Conservation (phyloP, 2,329 filamentous ascomycete species). For the Colletotrichum tamarilloi region DNA sequence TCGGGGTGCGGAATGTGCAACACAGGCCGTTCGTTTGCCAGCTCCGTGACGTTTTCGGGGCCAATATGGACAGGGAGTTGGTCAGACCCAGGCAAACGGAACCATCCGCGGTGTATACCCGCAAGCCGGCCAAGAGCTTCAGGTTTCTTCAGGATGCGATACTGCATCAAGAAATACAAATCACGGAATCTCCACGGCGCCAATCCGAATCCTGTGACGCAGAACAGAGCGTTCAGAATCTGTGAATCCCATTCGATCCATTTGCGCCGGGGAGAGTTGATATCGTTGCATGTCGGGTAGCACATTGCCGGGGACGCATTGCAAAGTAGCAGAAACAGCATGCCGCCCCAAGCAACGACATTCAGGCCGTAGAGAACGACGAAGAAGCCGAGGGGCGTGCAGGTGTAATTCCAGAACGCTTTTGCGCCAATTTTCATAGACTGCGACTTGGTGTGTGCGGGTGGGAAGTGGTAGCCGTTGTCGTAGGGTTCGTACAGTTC, state of each 20-base stretch:
- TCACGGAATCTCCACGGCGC: constrained; percentile 88
- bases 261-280: constrained; percentile 79
- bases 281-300: constrained; percentile 74
- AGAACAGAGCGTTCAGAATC: constrained; percentile 86
- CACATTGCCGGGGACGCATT: constrained; percentile 82
- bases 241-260: constrained; percentile 91
- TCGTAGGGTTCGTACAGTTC: constrained; percentile 41
- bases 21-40: constrained; percentile 50
- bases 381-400: constrained; percentile 80
- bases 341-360: constrained; percentile 89
- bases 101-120: constrained; percentile 81
- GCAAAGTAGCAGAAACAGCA: constrained; percentile 87
- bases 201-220: constrained; percentile 85
- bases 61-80: constrained; percentile 64
- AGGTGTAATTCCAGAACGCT: constrained; percentile 78
- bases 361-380: constrained; percentile 85
- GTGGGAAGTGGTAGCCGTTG: constrained; percentile 76
- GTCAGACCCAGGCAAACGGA: constrained; percentile 76
- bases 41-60: constrained; percentile 60
- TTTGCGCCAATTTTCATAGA: constrained; percentile 67
- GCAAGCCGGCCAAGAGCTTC: constrained; percentile 75
- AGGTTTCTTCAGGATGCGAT: constrained; percentile 63
- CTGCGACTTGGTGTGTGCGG: constrained; percentile 68
- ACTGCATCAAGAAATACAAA: constrained; percentile 77
- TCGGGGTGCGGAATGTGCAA: constrained; percentile 71